Base-by-base conservation (phyloP, 768 basidiomycete species). In the Baorangia bicolor region DNA sequence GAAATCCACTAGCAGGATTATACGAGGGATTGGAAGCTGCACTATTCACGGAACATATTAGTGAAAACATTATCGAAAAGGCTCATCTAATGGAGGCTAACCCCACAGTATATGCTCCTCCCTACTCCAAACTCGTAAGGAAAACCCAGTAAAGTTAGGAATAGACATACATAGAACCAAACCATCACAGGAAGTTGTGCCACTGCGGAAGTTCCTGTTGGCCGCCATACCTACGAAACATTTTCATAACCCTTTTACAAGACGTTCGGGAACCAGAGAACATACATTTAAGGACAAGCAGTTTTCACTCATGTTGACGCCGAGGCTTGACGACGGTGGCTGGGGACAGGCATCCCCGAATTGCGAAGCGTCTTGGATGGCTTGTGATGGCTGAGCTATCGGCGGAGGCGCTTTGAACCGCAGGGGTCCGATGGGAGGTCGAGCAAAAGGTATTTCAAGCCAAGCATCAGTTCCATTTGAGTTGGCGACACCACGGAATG, bases 291-390 rank as follows among this genome's bases (percentile, higher is more conserved):
- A 67, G 40, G 69, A 73, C n/a, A 86, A 63, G 55, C 84, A 86
- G 53, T 84, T 78, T 63, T 86, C 84, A 9, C 70, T 71, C 10
- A 77, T 70, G 3, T 75, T 71, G 13, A 79, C 82, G 16, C 78
- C 78, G 0, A 81, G 64, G 25, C 46, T 61, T 4, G 58, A 33
- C 10, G 56, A 61, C 11, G 73, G 64, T 11, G 75, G 74, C 54
- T 84, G 84, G 21, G 81, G 81, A 63, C 83, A 86, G 2, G 81
- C 81, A 56, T 81, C 74, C 0, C 82, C 81, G 55, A 85, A 85
- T 9, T 63, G 49, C 13, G 76, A 75, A 13, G 85, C 81, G 53
- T 79, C 64, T 34, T 73, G 67, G 2, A 81, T 55, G 0, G 54
- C 71, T 12, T 50, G 60, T 0, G 71, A 68, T 2, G 66, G 56